These are phyloP conservation scores for Lodderomyces margitis DNA, from an alignment of 1,139 yeast genomes.

Conservation along the genomic window DNA sequence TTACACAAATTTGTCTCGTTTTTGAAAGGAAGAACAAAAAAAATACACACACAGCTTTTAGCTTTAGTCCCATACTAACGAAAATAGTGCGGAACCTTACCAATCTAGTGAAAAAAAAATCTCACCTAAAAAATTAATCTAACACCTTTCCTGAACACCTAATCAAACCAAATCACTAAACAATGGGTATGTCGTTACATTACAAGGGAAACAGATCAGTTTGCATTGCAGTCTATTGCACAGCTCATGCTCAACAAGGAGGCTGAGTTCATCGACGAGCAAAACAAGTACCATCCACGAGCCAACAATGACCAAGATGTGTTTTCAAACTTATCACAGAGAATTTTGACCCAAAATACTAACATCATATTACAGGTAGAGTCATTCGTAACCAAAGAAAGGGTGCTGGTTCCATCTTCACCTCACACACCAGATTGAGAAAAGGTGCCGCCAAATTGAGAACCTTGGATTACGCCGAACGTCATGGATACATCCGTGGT, in stretches of 20 bases:
- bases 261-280: no score
- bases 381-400: slow-evolving; percentile 99
- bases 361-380: slow-evolving; percentile 68
- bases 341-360: no score
- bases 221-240: no score
- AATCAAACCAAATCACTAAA: slow-evolving; percentile 17
- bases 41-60: no score
- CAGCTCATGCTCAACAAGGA: no score
- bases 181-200: slow-evolving; percentile 18
- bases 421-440: slow-evolving; percentile 99
- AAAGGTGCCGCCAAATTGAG: slow-evolving; percentile 99
- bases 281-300: no score
- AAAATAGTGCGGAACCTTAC: slow-evolving; percentile 2
- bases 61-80: background rate
- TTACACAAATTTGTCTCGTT: no score
- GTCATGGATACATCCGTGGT: slow-evolving; percentile 99
- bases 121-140: slow-evolving; percentile 9
- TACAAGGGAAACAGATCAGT: background rate
- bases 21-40: background rate
- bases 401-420: slow-evolving; percentile 99
- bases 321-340: no score
- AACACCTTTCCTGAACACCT: slow-evolving; percentile 12
- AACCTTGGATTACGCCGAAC: slow-evolving; percentile 98
- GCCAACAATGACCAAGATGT: no score
- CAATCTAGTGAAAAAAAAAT: slow-evolving; percentile 11